Evolutionary conservation across 2,329 filamentous ascomycete species (phyloP), one percentile per base, ranked within the genome.

Genomic region (Fusarium brevicatenulatum): DNA sequence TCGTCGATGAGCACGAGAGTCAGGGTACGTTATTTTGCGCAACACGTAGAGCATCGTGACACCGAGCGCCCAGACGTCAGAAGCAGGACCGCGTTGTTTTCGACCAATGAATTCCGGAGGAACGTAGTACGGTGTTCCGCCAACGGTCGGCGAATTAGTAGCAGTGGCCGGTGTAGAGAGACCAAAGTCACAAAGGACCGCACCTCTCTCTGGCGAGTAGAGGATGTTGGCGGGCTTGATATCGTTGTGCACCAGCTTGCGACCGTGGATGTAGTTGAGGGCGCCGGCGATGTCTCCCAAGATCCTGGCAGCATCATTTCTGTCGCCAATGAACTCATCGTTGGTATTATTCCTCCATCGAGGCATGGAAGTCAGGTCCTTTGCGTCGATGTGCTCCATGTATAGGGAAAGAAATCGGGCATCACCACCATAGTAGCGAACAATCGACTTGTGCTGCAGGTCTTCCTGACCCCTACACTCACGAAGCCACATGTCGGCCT

Each of bases 151-250:
- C 8, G 85, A 83, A 67, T 84, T 85, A 61, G 78, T 80, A 25
- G 83, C 83, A 60, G 78, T 80, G 25, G 83, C 83, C 36, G 80
- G 80, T 5, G 87, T 88, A 13, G 88, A 88, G 47, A 90, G 81
- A 18, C 89, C 89, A 78, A 90, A 89, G 78, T 90, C 89, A 78
- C 89, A 90, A 36, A 91, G 84, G 5, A 90, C 87, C 39, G 88
- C 88, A 10, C 89, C 89, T 16, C 88, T 84, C 43, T 89, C 87
- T 34, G 83, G 83, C 19, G 87, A 89, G 79, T 90, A 91, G 37
- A 91, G 81, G 61, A 90, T 90, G 69, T 90, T 91, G 71, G 85
- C 87, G 3, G 89, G 89, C 78, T 90, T 90, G 79, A 90, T 89
- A 78, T 91, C 89, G 79, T 90, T 91, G 80, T 91, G 89, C 18